phyloP scores from a whole-genome alignment of 345 rosid genomes.

The Boechera retrofracta region DNA sequence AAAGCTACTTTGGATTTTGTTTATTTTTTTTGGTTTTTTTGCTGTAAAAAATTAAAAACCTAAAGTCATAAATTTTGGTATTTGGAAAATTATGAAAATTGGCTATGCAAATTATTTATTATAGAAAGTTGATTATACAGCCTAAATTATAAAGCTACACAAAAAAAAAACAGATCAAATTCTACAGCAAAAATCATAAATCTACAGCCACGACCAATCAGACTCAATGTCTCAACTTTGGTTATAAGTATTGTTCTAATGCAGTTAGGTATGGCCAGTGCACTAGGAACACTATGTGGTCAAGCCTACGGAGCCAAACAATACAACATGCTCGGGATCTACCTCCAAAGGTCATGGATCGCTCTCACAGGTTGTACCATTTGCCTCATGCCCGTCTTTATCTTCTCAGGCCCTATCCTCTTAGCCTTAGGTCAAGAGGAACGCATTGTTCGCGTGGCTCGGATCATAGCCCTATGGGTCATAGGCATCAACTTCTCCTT shows the following conservation, averaged over 20 bases:
- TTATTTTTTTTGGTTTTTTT: no score
- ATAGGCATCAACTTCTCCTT: constrained; percentile 56
- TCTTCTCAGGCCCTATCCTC: constrained; percentile 60
- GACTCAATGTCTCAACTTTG: neutral
- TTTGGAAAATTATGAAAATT: no score
- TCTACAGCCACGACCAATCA: no score
- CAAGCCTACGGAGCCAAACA: constrained; percentile 82
- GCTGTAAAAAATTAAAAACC: no score
- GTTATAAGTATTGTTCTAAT: neutral
- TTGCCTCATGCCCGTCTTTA: constrained; percentile 58
- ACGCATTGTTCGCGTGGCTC: constrained; percentile 53
- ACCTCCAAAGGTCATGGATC: constrained; percentile 87
- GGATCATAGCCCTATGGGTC: constrained; percentile 56
- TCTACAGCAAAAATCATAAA: no score
- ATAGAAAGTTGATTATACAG: no score
- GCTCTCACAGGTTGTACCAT: constrained; percentile 49
- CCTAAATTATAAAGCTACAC: no score
- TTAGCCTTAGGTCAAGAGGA: constrained; percentile 63
- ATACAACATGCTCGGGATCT: constrained; percentile 77
- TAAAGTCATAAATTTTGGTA: no score
- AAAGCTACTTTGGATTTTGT: no score
- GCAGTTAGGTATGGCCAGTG: constrained; percentile 91
- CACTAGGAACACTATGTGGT: constrained; percentile 84
- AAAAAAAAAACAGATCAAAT: no score
- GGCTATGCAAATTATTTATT: no score